Evolutionary conservation across 192 early-diverging fungal species (phyloP).

Genomic region (Podila epigama): DNA sequence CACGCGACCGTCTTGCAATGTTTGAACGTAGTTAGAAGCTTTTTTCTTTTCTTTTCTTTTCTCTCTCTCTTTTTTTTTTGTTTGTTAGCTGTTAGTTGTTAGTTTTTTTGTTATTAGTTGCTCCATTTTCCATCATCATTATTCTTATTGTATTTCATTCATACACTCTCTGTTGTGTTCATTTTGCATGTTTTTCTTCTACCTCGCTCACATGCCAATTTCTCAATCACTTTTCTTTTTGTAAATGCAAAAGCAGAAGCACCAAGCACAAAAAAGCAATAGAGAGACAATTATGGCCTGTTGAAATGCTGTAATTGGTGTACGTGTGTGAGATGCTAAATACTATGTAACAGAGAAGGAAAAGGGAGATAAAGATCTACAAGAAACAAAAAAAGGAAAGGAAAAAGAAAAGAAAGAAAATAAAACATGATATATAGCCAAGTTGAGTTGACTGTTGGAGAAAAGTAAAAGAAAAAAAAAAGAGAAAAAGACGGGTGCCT

Average conservation of each 20-base stretch:
- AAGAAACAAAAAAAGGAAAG: slow-evolving; percentile 1
- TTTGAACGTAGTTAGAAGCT: slow-evolving; percentile 20
- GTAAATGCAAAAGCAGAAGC: neutral
- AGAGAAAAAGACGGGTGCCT: neutral
- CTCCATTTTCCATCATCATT: too few relatives aligned
- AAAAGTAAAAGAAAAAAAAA: neutral
- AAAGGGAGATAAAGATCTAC: neutral
- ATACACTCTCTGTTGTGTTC: too few relatives aligned
- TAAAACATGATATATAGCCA: neutral
- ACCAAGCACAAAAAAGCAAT: neutral
- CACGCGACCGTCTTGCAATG: slow-evolving; percentile 41
- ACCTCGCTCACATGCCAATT: too few relatives aligned
- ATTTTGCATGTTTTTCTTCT: too few relatives aligned
- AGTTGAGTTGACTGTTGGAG: slow-evolving; percentile 2
- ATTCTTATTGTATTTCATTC: too few relatives aligned
- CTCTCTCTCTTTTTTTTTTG: neutral
- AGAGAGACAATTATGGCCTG: neutral
- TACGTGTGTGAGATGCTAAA: neutral
- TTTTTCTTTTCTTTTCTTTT: neutral
- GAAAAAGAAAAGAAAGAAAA: neutral
- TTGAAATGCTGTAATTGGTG: neutral
- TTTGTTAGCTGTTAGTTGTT: neutral
- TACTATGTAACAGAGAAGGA: neutral
- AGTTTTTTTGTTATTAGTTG: neutral
- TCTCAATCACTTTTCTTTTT: neutral